Conservation (phyloP, 1,139 yeast genomes). For the Nakaseomyces sp. region DNA sequence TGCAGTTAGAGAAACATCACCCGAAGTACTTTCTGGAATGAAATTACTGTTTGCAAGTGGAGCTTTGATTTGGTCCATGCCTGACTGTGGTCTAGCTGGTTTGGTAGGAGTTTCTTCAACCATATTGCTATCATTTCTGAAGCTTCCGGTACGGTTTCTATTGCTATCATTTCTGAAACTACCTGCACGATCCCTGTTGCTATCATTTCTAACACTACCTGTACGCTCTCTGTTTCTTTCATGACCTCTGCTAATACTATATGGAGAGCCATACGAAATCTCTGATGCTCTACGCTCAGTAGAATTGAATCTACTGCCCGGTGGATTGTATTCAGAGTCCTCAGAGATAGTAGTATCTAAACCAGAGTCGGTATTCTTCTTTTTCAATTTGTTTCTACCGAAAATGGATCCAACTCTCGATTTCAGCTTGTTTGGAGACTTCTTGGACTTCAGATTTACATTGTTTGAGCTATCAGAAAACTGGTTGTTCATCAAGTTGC, state of each 20-base stretch:
- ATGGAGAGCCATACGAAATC: constrained; percentile 2
- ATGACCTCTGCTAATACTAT: constrained; percentile 4
- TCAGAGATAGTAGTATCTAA: constrained; percentile 13
- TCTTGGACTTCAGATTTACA: constrained; percentile 19
- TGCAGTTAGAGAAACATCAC: background rate
- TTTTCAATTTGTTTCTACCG: constrained; percentile 46
- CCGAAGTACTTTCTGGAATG: background rate
- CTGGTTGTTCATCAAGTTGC: constrained; percentile 23
- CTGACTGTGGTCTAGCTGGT: constrained; percentile 7
- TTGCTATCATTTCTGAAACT: background rate
- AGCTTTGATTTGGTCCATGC: background rate
- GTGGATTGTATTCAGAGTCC: constrained; percentile 3
- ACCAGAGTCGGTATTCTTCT: constrained; percentile 10
- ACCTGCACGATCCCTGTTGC: background rate
- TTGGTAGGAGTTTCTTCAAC: constrained; percentile 10
- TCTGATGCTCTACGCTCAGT: constrained; percentile 1
- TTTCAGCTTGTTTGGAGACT: constrained; percentile 40
- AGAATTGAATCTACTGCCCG: constrained; percentile 7
- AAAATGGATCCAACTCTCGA: constrained; percentile 82
- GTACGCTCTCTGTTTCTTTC: constrained; percentile 5
- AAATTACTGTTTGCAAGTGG: background rate
- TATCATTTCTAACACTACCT: background rate
- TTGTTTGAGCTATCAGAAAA: constrained; percentile 25
- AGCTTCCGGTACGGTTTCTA: background rate
- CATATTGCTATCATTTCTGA: background rate